These are phyloP conservation scores for Pichia sp. DNA, from an alignment of 1,139 yeast genomes.

Conservation along the genomic window DNA sequence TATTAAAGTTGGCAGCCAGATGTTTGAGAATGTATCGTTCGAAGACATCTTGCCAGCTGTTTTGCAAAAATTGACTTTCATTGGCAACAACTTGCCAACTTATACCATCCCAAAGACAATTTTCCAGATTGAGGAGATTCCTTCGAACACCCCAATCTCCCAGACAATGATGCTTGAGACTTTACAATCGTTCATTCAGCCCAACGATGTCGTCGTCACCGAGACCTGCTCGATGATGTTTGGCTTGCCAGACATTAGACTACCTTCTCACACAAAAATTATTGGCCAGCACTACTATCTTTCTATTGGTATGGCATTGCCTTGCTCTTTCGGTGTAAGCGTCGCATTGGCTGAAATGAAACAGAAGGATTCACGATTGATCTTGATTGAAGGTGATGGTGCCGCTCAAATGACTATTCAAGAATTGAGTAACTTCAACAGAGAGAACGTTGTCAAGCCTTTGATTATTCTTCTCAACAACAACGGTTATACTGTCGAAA, in stretches of 20 bases:
- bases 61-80: constrained; percentile 37
- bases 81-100: constrained; percentile 32
- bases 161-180: constrained; percentile 34
- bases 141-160: constrained; percentile 33
- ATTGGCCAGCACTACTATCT: constrained; percentile 71
- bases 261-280: constrained; percentile 50
- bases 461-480: constrained; percentile 71
- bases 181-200: constrained; percentile 40
- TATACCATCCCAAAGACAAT: constrained; percentile 20
- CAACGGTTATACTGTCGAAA: constrained; percentile 82
- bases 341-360: constrained; percentile 57
- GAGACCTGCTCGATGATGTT: constrained; percentile 82
- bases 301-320: constrained; percentile 83
- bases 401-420: constrained; percentile 88
- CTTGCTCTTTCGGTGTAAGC: constrained; percentile 77
- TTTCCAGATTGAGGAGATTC: constrained; percentile 22
- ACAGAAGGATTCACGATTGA: constrained; percentile 45
- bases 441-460: constrained; percentile 53
- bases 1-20: constrained; percentile 41
- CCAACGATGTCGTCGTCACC: constrained; percentile 62
- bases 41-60: constrained; percentile 44
- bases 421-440: constrained; percentile 67
- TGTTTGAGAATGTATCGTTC: constrained; percentile 41
- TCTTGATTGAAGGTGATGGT: constrained; percentile 83
- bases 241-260: constrained; percentile 57